Conservation (phyloP, 2,329 filamentous ascomycete species). For the Penicillium sp. region DNA sequence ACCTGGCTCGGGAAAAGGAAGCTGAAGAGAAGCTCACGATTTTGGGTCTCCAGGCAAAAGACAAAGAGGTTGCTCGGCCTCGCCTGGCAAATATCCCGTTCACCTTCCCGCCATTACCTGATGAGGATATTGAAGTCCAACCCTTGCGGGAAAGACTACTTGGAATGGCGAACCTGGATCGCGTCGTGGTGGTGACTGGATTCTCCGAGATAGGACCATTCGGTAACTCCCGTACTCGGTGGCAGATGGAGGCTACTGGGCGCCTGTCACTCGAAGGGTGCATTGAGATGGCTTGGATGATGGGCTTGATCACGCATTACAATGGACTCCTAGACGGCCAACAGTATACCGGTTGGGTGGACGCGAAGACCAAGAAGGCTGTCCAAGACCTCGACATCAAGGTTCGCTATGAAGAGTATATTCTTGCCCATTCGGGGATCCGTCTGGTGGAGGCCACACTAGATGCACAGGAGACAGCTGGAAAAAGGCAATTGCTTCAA, state of each 20-base stretch:
- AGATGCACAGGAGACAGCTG: conserved; percentile 67
- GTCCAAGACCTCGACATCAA: conserved; percentile 98
- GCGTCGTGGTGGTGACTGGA: conserved; percentile 94
- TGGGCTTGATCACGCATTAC: conserved; percentile 98
- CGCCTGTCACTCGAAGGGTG: conserved; percentile 95
- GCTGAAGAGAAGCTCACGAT: not conserved
- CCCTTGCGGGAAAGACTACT: not conserved
- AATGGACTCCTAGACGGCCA: conserved; percentile 93
- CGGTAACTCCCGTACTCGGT: conserved; percentile 94
- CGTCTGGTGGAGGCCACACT: conserved; percentile 73
- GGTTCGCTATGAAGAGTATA: conserved; percentile 90
- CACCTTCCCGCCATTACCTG: not conserved
- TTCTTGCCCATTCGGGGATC: conserved; percentile 93
- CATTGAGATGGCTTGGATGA: conserved; percentile 98
- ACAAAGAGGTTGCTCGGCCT: not conserved
- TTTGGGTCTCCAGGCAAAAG: not conserved
- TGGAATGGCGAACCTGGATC: conserved; percentile 89
- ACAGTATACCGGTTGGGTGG: conserved; percentile 92
- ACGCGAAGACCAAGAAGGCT: conserved; percentile 85
- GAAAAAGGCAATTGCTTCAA: conserved; percentile 86
- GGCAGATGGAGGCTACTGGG: conserved; percentile 97
- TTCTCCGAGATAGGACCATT: conserved; percentile 80
- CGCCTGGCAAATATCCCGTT: not conserved
- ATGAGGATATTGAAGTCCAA: not conserved
- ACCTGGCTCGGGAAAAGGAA: not conserved